Base-by-base conservation (phyloP, 1,284 basidiomycete genomes). In the Sparassis latifolia region DNA sequence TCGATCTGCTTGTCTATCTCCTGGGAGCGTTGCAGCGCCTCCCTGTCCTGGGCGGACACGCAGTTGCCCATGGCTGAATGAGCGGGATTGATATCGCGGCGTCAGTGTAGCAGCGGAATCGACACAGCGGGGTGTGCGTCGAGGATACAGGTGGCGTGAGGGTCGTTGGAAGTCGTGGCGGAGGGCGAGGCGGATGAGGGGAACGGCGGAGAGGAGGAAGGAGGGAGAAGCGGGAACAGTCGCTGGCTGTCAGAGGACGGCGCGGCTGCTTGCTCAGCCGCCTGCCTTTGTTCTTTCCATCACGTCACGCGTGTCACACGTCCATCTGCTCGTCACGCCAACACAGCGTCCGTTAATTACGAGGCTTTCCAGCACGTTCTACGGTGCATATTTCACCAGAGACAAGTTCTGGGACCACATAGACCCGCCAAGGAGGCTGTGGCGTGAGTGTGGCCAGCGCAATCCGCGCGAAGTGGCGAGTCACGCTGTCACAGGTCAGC, bases 1-100 rank as follows among this genome's bases (percentile, higher is more conserved):
- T 88, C 82, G 42, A 89, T 79, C 66, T 80, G 76, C 50, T 73
- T 75, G 74, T 89, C 86, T 59, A 89, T 89, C 58, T 75, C 74
- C 60, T 85, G 80, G 48, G 84, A 89, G 63, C 78, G 77, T 56
- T 83, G 78, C 65, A 78, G 84, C 57, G 77, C 82, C 32, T 72
- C 76, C 52, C 75, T 75, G 68, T 83, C 83, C 55, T 72, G 72
- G 39, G 71, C 68, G 49, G 83, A 84, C 42, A 79, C 69, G 61
- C 84, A 86, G 62, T 78, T 81, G 54, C 85, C 85, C 85, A 87
- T 87, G 29, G 54, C 52, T 49, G 44, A 30, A 5, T 30, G 31
- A 4, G 42, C 5, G 32, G 45, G 20, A 20, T 20, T 20, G 20
- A 20, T 20, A 20, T 20, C 20, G 20, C 20, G 27, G 27, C 7